Base-by-base conservation (phyloP, 495 filamentous ascomycete genomes). In the Staphylotrichum tortipilum region DNA sequence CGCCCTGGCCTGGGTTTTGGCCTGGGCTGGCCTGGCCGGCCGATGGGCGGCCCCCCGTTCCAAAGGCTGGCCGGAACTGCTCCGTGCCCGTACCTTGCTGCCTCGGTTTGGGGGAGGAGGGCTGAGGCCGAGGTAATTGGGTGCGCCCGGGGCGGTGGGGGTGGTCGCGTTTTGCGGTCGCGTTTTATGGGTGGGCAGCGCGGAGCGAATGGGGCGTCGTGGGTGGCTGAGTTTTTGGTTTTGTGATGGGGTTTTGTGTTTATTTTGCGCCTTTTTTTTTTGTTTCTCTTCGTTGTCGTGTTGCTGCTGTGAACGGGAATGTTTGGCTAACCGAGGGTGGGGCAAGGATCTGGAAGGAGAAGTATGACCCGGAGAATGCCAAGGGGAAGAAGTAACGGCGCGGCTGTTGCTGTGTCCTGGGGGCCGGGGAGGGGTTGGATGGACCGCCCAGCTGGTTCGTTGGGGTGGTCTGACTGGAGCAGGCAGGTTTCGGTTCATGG, bases 291-390 rank as follows among this genome's bases (percentile, higher is more conserved):
- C 14, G 19, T 12, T 34, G n/a, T 7, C 24, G 17, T 39, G 17
- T 19, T 22, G 49, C 17, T 30, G 39, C 4, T 31, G 26, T 45
- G 19, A 3, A 21, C 31, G 3, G 3, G 42, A 10, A 17, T n/a
- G 17, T 10, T 10, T 40, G 12, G 14, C 18, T 15, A 3, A 21
- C 22, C 24, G 9, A 46, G 45, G 37, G 46, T 45, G 30, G 5
- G 17, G 29, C 61, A 5, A 95, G 89, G 89, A 94, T 95, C 54
- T 94, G 89, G 89, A 95, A 95, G 64, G 86, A 91, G 40, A 95
- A 95, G 68, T 95, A 95, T 68, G 79, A 86, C 62, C 87, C 53
- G 72, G 83, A 63, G 66, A 68, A 75, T 57, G 59, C 62, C 60
- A 71, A 71, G 56, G 70, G 68, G 53, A 67, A 67, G 53, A 43